Conservation (phyloP, 2,329 filamentous ascomycete genomes). For the Aureobasidium zeae region DNA sequence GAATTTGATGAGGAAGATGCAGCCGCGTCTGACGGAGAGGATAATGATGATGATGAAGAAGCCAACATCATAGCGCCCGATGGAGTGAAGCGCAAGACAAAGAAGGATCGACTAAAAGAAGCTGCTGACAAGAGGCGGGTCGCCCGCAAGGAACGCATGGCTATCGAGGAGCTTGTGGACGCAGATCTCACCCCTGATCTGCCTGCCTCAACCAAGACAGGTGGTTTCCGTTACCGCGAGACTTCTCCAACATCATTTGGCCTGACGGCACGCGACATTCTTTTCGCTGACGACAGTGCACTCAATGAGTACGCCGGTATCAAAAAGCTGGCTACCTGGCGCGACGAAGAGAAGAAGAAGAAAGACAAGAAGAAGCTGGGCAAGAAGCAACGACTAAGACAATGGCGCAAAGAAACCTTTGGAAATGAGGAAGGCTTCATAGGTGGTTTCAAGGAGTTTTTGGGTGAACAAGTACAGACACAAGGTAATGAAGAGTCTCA, state of each 20-base stretch:
- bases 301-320: conserved; percentile 87
- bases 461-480: conserved; percentile 20
- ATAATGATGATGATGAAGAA: conserved; percentile 34
- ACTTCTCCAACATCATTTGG: conserved; percentile 86
- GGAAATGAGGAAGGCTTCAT: conserved; percentile 47
- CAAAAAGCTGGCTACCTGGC: conserved; percentile 88
- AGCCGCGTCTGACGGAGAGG: conserved; percentile 31
- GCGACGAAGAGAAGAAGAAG: conserved; percentile 79
- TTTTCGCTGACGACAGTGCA: conserved; percentile 75
- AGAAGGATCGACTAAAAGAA: conserved; percentile 37
- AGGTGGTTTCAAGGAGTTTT: conserved; percentile 33
- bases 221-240: conserved; percentile 80
- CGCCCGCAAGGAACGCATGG: conserved; percentile 69
- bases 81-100: conserved; percentile 29
- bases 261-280: conserved; percentile 79
- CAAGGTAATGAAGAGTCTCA: conserved; percentile 27
- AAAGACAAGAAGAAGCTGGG: conserved; percentile 80
- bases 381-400: conserved; percentile 81
- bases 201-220: conserved; percentile 40
- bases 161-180: conserved; percentile 80
- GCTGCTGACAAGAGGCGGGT: conserved; percentile 54
- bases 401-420: conserved; percentile 71
- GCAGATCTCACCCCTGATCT: conserved; percentile 66
- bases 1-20: conserved; percentile 60
- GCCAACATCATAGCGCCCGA: conserved; percentile 31